Conservation (phyloP, 169 alveolate genomes). For the Plasmodium yoelii region DNA sequence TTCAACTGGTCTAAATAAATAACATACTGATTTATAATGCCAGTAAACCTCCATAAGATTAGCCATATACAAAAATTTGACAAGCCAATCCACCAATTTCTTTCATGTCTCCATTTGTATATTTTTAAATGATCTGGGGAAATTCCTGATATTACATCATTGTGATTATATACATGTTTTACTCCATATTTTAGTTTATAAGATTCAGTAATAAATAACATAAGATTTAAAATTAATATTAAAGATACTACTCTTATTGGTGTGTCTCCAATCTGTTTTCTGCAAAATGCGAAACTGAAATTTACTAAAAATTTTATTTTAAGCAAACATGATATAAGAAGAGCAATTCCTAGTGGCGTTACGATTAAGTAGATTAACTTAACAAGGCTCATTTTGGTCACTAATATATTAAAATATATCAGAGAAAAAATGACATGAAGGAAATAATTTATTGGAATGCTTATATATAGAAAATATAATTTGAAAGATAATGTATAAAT, state of each 20-base stretch:
- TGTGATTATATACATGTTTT: slow-evolving; percentile 25
- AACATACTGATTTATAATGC: slow-evolving; percentile 64
- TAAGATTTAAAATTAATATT: slow-evolving; percentile 52
- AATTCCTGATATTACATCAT: slow-evolving; percentile 36
- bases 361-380: slow-evolving; percentile 57
- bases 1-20: slow-evolving; percentile 60
- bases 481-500: too few relatives aligned
- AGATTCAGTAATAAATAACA: slow-evolving; percentile 66
- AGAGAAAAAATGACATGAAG: neutral
- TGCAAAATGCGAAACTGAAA: slow-evolving; percentile 68
- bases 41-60: slow-evolving; percentile 75
- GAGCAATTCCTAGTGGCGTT: slow-evolving; percentile 65
- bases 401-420: neutral
- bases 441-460: too few relatives aligned
- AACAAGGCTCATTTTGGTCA: slow-evolving; percentile 25
- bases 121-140: slow-evolving; percentile 58
- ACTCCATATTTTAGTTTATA: slow-evolving; percentile 51
- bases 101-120: slow-evolving; percentile 76
- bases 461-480: too few relatives aligned
- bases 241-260: slow-evolving; percentile 71
- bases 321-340: slow-evolving; percentile 70
- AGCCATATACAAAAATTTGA: slow-evolving; percentile 76
- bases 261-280: slow-evolving; percentile 75
- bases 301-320: slow-evolving; percentile 62
- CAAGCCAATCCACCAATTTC: slow-evolving; percentile 76